phyloP scores from a whole-genome alignment of 345 rosid species.

The Aquilaria yunnanensis region DNA sequence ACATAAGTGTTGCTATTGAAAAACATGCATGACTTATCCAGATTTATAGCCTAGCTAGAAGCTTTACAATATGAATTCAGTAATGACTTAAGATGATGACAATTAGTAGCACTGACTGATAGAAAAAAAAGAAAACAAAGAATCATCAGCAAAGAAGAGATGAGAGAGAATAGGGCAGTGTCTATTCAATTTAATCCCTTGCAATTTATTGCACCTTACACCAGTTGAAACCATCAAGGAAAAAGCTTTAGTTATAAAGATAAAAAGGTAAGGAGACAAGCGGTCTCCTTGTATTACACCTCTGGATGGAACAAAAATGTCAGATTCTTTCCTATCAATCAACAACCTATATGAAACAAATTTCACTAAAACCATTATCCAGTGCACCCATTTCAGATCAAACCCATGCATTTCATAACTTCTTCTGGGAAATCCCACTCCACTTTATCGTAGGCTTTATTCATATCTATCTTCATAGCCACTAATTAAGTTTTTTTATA shows the following conservation, averaged over 20 bases:
- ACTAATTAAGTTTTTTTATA: no score
- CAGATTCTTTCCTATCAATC: not conserved
- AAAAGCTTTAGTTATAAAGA: no score
- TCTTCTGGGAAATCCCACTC: no score
- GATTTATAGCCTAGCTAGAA: not conserved
- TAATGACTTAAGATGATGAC: not conserved
- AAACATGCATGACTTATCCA: not conserved
- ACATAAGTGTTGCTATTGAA: no score
- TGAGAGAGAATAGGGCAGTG: not conserved
- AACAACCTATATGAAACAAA: not conserved
- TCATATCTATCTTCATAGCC: no score
- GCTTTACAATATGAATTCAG: not conserved
- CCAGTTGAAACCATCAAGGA: no score
- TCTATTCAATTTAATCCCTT: no score
- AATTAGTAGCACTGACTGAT: not conserved
- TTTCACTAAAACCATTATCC: not conserved
- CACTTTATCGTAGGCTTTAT: no score
- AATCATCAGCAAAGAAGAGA: not conserved
- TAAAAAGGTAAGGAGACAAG: not conserved
- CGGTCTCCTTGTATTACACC: not conserved
- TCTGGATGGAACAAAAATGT: not conserved
- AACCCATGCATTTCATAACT: constrained; percentile 21
- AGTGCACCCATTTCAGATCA: not conserved
- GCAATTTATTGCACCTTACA: no score
- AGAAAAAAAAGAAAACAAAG: not conserved